Evolutionary conservation across 139 green algal species (phyloP), one percentile per base, ranked within the genome.

Genomic region (Micractinium sp.): DNA sequence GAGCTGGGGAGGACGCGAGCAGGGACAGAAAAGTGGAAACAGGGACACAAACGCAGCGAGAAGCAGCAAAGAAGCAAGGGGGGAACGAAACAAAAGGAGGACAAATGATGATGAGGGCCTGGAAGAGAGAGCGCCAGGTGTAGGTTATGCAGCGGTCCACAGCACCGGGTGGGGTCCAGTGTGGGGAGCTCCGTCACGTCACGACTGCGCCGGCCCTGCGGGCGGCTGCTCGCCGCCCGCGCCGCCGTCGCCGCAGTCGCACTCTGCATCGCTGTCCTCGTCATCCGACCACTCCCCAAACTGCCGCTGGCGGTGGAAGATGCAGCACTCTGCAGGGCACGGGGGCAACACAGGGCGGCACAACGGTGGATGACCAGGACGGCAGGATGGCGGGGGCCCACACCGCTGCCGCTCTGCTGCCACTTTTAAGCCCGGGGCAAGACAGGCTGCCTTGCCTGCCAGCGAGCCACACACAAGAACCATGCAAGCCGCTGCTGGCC

Each of bases 251-350:
- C 36, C 36, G 23, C 85, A 89, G 25, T 85, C 85, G 41, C 82
- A 89, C 31, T 97, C 94, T 15, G 79, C 83, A 84, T 97, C 95
- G 39, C 92, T 95, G 89, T 97, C 95, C 63, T 96, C 94, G 25
- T 94, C 92, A 63, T 97, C 95, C 39, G 92, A 96, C 96, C 96
- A 98, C 25, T 98, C 95, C 2, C 96, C 96, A 95, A 98, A 98
- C 13, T 89, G 81, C 25, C 94, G 93, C 47, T 93, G 91, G 63
- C 93, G 94, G 78, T 98, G 96, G 71, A 98, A 98, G 56, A 98
- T 98, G 89, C 96, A 98, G 89, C 96, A 98, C 93, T 98, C 95
- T 98, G 94, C 82, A 39, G 60, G 29, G 69, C 35, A 81, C 29
- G 13, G 53, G 29, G 33, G 74, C 7, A 33, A 3, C 14, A 33